Base-by-base conservation (phyloP, 129 eudicot species). In the Pittosporum tobira region DNA sequence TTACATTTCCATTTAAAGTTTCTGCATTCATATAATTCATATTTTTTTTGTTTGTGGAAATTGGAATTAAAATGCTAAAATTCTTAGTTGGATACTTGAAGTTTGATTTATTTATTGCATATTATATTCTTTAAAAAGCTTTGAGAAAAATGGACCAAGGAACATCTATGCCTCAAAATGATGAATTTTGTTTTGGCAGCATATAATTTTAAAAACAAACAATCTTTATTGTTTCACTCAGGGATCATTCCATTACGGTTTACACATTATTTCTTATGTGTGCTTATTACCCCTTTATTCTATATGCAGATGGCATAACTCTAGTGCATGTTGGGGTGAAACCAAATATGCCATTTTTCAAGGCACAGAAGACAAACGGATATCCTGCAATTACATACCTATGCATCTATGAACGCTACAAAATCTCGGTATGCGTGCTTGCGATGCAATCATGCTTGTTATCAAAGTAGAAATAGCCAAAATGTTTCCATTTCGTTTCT, bases 261-360 rank as follows among this genome's bases (percentile, higher is more conserved):
- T 6, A 2, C 12, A n/a, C 34, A 0, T 6, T 34, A 37, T 22
- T 15, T 40, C 13, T 40, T 59, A 7, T 38, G 15, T 37, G 48
- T 40, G 34, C 31, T 43, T 10, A 43, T 7, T 16, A 22, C 29
- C 26, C n/a, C 11, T 13, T 22, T 12, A 14, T 21, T 3, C 4
- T 51, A 19, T 45, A 43, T 64, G 75, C 75, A 88, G 96, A 79
- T 64, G 73, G 56, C 44, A 77, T 88, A 83, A 79, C 82, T 11
- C 79, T 49, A 77, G 67, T 51, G n/a, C 91, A 88, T 36, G 94
- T 88, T 36, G 91, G 94, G 12, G 67, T 88, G 51, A 72, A 56
- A 54, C 81, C 74, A 6, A 62, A 65, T 20, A 73, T 88, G 91
- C 95, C 89, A 7, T 79, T 49, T 79, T 84, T 88, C 69, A 61